phyloP scores from a whole-genome alignment of 164 flowering plant species.

The Macadamia integrifolia region DNA sequence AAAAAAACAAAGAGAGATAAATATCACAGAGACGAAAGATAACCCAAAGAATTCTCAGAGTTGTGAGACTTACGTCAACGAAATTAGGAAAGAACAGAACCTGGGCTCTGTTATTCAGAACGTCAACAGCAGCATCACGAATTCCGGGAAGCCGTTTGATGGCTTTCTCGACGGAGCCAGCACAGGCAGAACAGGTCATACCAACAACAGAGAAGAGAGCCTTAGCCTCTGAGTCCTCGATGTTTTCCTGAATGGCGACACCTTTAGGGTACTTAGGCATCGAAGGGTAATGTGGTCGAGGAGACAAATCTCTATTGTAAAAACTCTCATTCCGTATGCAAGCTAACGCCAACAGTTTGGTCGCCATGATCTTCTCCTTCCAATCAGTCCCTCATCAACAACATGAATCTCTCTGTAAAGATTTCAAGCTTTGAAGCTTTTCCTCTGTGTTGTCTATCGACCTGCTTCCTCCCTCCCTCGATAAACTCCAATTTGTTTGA shows the following conservation, averaged over 20 bases:
- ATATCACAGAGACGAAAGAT: too few species aligned
- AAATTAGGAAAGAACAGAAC: conserved; percentile 57
- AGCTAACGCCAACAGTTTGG: conserved; percentile 39
- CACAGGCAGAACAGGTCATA: conserved; percentile 91
- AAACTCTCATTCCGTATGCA: conserved; percentile 40
- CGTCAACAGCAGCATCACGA: conserved; percentile 67
- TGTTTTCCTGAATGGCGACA: conserved; percentile 14
- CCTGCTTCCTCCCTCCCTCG: not conserved
- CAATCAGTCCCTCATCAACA: not conserved
- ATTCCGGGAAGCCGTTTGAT: conserved; percentile 76
- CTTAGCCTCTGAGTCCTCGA: conserved; percentile 30
- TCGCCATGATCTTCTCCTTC: conserved; percentile 30
- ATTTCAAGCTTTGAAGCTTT: not conserved
- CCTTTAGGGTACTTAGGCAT: conserved; percentile 70
- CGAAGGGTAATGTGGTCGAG: conserved; percentile 59
- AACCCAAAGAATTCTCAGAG: too few species aligned
- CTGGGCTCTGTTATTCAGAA: conserved; percentile 56
- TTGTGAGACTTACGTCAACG: conserved; percentile 45
- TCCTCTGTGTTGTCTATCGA: not conserved
- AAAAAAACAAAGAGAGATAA: too few species aligned
- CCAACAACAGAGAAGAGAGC: conserved; percentile 64
- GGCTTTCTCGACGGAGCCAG: conserved; percentile 84
- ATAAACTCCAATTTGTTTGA: too few species aligned
- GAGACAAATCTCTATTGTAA: conserved; percentile 21
- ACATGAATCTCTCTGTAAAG: not conserved